phyloP scores from a whole-genome alignment of 345 rosid species.

The Eutrema yunnanense region DNA sequence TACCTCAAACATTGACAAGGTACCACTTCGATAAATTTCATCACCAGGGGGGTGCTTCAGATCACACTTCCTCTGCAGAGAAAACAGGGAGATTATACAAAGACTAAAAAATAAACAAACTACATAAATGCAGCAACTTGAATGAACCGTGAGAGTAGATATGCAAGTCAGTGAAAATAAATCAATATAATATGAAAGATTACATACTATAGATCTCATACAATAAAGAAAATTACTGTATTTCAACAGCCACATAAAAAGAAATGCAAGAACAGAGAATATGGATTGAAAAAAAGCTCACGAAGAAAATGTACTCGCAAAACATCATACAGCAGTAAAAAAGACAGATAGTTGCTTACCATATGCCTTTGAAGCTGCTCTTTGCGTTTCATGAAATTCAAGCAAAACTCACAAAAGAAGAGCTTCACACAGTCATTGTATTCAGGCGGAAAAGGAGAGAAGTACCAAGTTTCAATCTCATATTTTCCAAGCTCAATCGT shows the following conservation, averaged over 20 bases:
- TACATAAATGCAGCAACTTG: background rate
- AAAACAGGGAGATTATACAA: background rate
- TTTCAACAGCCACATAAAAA: background rate
- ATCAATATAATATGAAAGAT: background rate
- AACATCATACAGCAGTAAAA: background rate
- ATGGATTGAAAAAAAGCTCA: background rate
- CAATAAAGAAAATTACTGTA: background rate
- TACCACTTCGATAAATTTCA: constrained; percentile 92
- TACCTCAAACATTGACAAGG: constrained; percentile 97
- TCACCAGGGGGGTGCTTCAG: constrained; percentile 98
- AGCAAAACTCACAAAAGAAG: constrained; percentile 95
- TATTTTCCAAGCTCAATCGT: constrained; percentile 96
- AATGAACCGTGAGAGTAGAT: background rate
- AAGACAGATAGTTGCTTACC: constrained; percentile 46
- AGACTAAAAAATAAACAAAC: background rate
- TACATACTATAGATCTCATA: background rate
- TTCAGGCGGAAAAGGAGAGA: constrained; percentile 97
- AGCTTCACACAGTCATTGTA: constrained; percentile 85
- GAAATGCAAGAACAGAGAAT: background rate
- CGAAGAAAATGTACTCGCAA: background rate
- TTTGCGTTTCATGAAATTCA: constrained; percentile 94
- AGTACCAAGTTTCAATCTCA: constrained; percentile 99
- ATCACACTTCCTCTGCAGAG: constrained; percentile 78
- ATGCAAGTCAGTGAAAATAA: background rate
- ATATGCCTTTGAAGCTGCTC: constrained; percentile 98